These are phyloP conservation scores for Aspergillus diversus DNA, from an alignment of 495 filamentous ascomycete species.

Conservation along the genomic window DNA sequence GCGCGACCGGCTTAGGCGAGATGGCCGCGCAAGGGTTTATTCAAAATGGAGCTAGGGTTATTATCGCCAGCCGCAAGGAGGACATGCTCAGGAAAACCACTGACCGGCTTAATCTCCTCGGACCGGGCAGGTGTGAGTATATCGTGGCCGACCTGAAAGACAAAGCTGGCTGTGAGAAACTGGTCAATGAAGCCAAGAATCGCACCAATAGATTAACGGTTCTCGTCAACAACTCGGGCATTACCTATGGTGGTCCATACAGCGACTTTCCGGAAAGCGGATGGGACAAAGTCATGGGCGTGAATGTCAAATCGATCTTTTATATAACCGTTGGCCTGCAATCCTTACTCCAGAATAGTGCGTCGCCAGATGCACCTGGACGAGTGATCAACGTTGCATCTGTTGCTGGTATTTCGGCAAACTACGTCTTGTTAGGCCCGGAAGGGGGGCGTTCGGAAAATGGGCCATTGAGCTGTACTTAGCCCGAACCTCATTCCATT, in stretches of 20 bases:
- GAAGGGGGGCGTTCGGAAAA: background rate
- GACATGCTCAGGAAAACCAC: background rate
- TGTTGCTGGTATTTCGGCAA: background rate
- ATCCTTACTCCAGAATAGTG: background rate
- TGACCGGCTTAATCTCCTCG: conserved; percentile 11
- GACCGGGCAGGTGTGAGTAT: conserved; percentile 7
- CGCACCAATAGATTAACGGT: conserved; percentile 7
- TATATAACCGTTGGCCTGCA: conserved; percentile 10
- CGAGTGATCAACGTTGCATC: conserved; percentile 12
- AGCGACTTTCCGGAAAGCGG: conserved; percentile 10
- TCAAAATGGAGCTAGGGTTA: conserved; percentile 12
- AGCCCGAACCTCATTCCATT: background rate
- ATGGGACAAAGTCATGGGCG: conserved; percentile 12
- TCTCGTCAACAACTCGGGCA: conserved; percentile 10
- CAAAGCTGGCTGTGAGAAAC: conserved; percentile 7
- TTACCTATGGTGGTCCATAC: conserved; percentile 6
- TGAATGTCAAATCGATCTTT: conserved; percentile 11
- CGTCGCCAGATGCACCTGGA: background rate
- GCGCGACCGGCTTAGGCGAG: conserved; percentile 6
- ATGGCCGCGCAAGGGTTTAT: conserved; percentile 12
- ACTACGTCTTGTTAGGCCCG: background rate
- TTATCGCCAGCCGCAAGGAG: conserved; percentile 15
- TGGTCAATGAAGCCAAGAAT: conserved; percentile 3
- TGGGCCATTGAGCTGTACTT: conserved; percentile 10
- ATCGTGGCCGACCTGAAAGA: conserved; percentile 12